A percentile compares a stretch with the other conserved stretches of the same genome.
Evolutionary conservation across 352 stramenopile genomes (phyloP).

Genomic region (Phytophthora foliorum): DNA sequence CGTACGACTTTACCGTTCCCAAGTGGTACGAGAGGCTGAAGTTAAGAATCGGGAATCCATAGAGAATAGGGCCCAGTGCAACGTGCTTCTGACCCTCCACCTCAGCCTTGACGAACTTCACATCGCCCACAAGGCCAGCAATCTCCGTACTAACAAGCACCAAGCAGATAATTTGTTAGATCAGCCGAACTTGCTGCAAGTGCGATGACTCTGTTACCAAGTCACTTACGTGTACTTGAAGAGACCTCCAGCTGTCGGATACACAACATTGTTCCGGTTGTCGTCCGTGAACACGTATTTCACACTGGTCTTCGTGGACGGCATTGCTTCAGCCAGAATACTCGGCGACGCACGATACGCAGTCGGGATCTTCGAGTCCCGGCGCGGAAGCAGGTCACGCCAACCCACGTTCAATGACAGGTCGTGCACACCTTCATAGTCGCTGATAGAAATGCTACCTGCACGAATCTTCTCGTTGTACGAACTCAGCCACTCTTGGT

Average conservation of each 20-base stretch:
- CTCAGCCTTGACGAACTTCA: constrained; percentile 91
- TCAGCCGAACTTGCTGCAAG: neutral
- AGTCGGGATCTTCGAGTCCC: constrained; percentile 86
- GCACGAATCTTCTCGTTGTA: constrained; percentile 91
- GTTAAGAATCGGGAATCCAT: constrained; percentile 80
- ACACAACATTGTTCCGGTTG: constrained; percentile 87
- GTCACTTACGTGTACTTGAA: constrained; percentile 85
- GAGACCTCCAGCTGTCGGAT: constrained; percentile 89
- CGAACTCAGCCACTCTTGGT: constrained; percentile 88
- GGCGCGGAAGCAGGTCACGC: constrained; percentile 88
- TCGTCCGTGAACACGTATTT: constrained; percentile 95
- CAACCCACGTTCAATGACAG: constrained; percentile 88
- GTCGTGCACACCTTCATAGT: constrained; percentile 89
- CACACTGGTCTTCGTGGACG: constrained; percentile 93
- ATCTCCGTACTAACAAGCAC: constrained; percentile 78
- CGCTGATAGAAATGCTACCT: constrained; percentile 86
- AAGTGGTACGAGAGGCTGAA: constrained; percentile 86
- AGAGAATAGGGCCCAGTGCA: constrained; percentile 67
- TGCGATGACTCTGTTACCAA: neutral
- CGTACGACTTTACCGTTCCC: constrained; percentile 84
- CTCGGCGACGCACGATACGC: constrained; percentile 91
- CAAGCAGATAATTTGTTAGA: constrained; percentile 2
- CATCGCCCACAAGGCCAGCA: constrained; percentile 86
- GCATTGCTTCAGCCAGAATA: constrained; percentile 91
- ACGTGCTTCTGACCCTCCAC: constrained; percentile 89